phyloP scores from a whole-genome alignment of 2,329 filamentous ascomycete genomes.

The Pezicula rhizophila region DNA sequence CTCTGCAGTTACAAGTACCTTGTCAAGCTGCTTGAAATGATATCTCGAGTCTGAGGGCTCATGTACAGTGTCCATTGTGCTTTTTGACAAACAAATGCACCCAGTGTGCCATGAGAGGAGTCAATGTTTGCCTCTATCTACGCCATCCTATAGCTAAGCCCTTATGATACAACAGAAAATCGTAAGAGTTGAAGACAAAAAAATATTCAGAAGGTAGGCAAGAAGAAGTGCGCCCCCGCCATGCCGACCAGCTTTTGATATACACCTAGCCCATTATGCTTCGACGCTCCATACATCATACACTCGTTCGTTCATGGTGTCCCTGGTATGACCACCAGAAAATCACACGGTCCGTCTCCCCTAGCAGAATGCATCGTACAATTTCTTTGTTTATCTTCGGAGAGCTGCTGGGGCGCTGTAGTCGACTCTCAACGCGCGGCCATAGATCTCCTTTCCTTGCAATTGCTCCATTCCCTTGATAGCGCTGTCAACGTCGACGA shows the following conservation, averaged over 20 bases:
- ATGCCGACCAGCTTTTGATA: background rate
- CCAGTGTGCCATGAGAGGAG: conserved; percentile 13
- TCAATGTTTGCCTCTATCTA: conserved; percentile 7
- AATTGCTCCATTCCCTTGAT: conserved; percentile 51
- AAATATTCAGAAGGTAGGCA: conserved; percentile 9
- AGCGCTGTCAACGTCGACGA: conserved; percentile 63
- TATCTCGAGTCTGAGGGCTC: background rate
- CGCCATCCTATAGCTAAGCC: conserved; percentile 16
- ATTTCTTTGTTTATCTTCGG: background rate
- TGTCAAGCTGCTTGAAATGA: too few relatives aligned
- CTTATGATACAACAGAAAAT: conserved; percentile 22
- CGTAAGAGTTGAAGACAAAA: conserved; percentile 18
- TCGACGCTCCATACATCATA: background rate
- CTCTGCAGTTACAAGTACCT: too few relatives aligned
- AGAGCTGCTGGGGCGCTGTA: conserved; percentile 33
- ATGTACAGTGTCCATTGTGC: conserved; percentile 1
- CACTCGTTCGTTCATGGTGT: background rate
- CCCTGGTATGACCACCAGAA: background rate
- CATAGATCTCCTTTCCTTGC: conserved; percentile 52
- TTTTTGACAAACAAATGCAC: conserved; percentile 7
- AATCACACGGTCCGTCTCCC: background rate
- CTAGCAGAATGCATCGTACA: too few relatives aligned
- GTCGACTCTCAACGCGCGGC: conserved; percentile 60
- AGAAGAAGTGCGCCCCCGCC: conserved; percentile 6
- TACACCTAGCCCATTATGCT: background rate